Evolutionary conservation across 139 green algal species (phyloP).

Genomic region (Auxenochlorella protothecoides): DNA sequence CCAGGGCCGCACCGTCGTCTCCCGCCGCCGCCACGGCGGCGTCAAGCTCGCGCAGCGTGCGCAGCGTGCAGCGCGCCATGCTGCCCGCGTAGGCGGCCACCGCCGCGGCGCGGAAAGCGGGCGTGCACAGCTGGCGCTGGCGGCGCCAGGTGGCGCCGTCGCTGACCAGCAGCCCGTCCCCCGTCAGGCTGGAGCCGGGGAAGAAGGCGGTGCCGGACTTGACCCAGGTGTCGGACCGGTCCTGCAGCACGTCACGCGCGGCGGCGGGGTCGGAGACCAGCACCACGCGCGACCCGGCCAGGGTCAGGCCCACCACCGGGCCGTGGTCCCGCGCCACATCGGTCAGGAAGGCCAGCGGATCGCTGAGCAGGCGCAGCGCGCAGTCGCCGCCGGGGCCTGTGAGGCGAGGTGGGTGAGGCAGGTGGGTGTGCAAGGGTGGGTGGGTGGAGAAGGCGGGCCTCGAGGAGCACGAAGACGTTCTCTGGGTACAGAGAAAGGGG

Average conservation of each 20-base stretch:
- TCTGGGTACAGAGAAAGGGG: no score
- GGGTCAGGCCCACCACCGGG: conserved; percentile 48
- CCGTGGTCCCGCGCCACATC: conserved; percentile 28
- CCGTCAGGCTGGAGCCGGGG: conserved; percentile 63
- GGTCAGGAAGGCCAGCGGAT: conserved; percentile 57
- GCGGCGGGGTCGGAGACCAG: conserved; percentile 43
- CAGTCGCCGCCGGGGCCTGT: conserved; percentile 52
- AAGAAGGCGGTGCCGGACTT: conserved; percentile 84
- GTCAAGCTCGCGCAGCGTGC: no score
- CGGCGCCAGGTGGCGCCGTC: conserved; percentile 70
- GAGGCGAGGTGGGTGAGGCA: no score
- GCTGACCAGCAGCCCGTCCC: conserved; percentile 69
- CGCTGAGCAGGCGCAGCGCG: conserved; percentile 41
- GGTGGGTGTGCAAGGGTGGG: no score
- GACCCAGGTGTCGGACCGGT: conserved; percentile 14
- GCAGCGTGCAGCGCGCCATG: conserved; percentile 28
- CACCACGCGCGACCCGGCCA: conserved; percentile 70
- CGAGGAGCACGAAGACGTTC: no score
- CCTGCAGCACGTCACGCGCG: conserved; percentile 27
- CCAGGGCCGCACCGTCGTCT: conserved; percentile 9
- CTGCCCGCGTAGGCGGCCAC: conserved; percentile 39
- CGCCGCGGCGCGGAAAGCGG: conserved; percentile 63
- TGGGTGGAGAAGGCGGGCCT: no score
- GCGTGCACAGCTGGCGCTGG: conserved; percentile 73
- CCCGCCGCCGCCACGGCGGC: no score